A percentile compares a stretch with the other conserved stretches of the same genome.
phyloP scores from a whole-genome alignment of 23 red algal species.

The Gracilaria gracilis region DNA sequence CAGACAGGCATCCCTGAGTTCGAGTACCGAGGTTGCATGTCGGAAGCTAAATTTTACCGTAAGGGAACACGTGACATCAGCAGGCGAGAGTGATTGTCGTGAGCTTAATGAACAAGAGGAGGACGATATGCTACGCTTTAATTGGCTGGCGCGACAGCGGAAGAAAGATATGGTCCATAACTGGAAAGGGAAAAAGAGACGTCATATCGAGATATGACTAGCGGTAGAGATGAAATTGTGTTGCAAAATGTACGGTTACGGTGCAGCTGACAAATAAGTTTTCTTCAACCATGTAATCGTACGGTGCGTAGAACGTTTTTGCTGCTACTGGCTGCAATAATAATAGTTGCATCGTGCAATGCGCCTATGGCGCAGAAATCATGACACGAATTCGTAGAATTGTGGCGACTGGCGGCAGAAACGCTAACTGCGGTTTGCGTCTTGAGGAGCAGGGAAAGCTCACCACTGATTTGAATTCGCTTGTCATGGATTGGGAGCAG shows the following conservation, averaged over 20 bases:
- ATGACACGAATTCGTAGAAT: background rate
- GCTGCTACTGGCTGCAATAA: background rate
- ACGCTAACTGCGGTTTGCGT: no score
- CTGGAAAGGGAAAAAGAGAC: conserved; percentile 43
- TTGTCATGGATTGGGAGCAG: no score
- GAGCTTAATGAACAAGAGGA: background rate
- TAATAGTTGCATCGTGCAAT: background rate
- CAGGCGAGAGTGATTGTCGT: background rate
- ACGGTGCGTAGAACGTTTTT: no score
- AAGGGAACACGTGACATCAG: background rate
- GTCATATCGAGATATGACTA: conserved; percentile 21
- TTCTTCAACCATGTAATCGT: background rate
- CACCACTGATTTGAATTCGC: background rate
- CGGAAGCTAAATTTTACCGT: background rate
- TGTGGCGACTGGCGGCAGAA: background rate
- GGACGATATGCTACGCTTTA: background rate
- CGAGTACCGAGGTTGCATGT: background rate
- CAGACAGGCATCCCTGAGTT: background rate
- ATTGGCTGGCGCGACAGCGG: conserved; percentile 2
- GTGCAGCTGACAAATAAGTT: background rate
- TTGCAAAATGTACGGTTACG: background rate
- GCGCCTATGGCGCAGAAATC: background rate
- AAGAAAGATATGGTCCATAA: conserved; percentile 22
- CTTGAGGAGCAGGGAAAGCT: background rate
- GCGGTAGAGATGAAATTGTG: background rate